Percentiles rank a stretch among this genome's conserved stretches.
Evolutionary conservation across 2,329 filamentous ascomycete species (phyloP).

Genomic region (Aspergillus sp.): DNA sequence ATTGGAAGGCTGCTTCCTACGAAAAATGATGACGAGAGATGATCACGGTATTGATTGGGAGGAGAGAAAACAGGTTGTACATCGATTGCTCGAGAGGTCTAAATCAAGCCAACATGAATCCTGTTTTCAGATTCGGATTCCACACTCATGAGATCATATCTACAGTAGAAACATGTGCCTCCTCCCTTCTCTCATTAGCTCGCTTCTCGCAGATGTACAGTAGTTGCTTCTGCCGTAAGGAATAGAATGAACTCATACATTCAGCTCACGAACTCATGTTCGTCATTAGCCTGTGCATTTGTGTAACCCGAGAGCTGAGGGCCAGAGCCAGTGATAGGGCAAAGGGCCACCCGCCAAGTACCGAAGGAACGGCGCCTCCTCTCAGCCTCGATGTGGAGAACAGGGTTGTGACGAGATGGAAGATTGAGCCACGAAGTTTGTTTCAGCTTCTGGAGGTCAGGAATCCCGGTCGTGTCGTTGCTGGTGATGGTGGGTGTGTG

Average conservation of each 20-base stretch:
- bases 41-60: neutral
- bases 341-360: constrained; percentile 1
- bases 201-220: no score
- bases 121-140: neutral
- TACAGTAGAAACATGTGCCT: neutral
- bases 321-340: neutral
- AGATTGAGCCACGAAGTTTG: neutral
- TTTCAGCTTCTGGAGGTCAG: neutral
- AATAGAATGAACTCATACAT: neutral
- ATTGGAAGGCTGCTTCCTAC: neutral
- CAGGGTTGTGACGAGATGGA: neutral
- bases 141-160: neutral
- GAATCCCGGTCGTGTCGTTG: neutral
- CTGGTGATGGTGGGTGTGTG: neutral
- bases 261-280: neutral
- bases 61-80: neutral
- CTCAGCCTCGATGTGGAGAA: constrained; percentile 1
- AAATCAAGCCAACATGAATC: neutral
- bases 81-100: neutral
- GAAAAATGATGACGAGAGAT: neutral
- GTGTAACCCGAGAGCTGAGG: neutral
- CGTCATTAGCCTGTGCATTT: neutral
- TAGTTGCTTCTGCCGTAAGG: neutral
- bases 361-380: constrained; percentile 3
- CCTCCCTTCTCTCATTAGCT: neutral